Evolutionary conservation across 2,329 filamentous ascomycete genomes (phyloP).

Genomic region (Fusarium sp.): DNA sequence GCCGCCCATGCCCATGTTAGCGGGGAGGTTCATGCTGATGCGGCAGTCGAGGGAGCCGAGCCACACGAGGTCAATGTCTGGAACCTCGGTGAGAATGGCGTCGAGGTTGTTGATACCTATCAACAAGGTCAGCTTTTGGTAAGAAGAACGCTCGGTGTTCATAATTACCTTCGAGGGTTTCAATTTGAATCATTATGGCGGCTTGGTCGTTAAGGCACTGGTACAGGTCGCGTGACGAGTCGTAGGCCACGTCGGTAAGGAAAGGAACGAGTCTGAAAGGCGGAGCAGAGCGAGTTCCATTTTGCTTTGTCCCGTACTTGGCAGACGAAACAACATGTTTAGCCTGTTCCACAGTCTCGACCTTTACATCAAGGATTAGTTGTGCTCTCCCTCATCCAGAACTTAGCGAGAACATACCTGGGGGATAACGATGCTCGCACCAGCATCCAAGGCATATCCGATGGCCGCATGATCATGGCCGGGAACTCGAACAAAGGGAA

Average conservation of each 20-base stretch:
- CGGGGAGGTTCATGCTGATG: slow-evolving; percentile 61
- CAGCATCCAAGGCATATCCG: slow-evolving; percentile 63
- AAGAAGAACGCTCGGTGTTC: too few relatives aligned
- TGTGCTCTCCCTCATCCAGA: neutral
- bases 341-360: slow-evolving; percentile 64
- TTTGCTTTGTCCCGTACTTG: slow-evolving; percentile 60
- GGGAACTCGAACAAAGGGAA: slow-evolving; percentile 62
- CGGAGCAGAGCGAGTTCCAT: slow-evolving; percentile 62
- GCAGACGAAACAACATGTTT: slow-evolving; percentile 60
- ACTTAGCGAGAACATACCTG: slow-evolving; percentile 46
- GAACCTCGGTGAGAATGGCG: slow-evolving; percentile 62
- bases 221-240: slow-evolving; percentile 54
- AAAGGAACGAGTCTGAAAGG: slow-evolving; percentile 60
- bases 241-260: slow-evolving; percentile 56
- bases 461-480: slow-evolving; percentile 64
- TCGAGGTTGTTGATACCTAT: slow-evolving; percentile 64
- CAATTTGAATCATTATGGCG: slow-evolving; percentile 65
- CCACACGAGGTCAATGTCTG: slow-evolving; percentile 65
- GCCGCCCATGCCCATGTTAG: slow-evolving; percentile 51
- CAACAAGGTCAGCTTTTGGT: too few relatives aligned
- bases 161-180: slow-evolving; percentile 52
- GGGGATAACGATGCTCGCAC: slow-evolving; percentile 64
- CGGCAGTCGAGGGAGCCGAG: slow-evolving; percentile 62
- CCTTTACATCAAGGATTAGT: slow-evolving; percentile 28
- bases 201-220: slow-evolving; percentile 63